phyloP scores from a whole-genome alignment of 2,329 filamentous ascomycete genomes.

The Alternaria metachromatica region DNA sequence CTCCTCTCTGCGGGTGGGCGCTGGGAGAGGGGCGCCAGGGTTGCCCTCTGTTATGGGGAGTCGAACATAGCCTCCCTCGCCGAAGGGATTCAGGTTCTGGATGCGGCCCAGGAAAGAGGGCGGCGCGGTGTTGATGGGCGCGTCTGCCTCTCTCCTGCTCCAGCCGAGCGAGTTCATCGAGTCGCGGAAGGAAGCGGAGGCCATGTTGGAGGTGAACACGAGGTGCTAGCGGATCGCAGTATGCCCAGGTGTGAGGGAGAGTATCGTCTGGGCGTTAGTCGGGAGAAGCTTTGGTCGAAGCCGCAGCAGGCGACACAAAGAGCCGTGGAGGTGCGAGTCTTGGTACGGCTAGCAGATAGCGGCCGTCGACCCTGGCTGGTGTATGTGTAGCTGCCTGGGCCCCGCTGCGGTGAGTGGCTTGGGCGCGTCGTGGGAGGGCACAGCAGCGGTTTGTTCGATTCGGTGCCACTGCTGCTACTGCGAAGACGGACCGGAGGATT shows the following conservation, averaged over 20 bases:
- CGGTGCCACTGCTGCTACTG: constrained; percentile 21
- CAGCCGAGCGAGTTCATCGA: constrained; percentile 95
- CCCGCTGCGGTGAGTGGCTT: constrained; percentile 15
- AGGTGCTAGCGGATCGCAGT: constrained; percentile 16
- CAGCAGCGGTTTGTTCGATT: constrained; percentile 7
- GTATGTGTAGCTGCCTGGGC: constrained; percentile 14
- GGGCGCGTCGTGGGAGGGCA: constrained; percentile 17
- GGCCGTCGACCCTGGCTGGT: constrained; percentile 16
- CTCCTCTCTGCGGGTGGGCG: constrained; percentile 84
- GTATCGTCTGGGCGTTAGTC: background rate
- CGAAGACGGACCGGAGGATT: constrained; percentile 53
- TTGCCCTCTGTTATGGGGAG: constrained; percentile 80
- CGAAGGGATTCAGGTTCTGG: constrained; percentile 87
- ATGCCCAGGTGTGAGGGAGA: background rate
- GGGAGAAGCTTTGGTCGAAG: constrained; percentile 35
- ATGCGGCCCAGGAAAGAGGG: constrained; percentile 81
- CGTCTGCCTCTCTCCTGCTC: constrained; percentile 82
- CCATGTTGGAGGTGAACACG: constrained; percentile 63
- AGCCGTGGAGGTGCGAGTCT: constrained; percentile 25
- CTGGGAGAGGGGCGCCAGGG: constrained; percentile 83
- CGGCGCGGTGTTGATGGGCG: constrained; percentile 75
- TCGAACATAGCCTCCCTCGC: constrained; percentile 83
- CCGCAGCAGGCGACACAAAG: constrained; percentile 47
- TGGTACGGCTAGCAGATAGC: constrained; percentile 23
- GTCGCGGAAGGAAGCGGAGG: constrained; percentile 87